Base-by-base conservation (phyloP, 2,329 filamentous ascomycete species). In the Cladorrhinum sp. region DNA sequence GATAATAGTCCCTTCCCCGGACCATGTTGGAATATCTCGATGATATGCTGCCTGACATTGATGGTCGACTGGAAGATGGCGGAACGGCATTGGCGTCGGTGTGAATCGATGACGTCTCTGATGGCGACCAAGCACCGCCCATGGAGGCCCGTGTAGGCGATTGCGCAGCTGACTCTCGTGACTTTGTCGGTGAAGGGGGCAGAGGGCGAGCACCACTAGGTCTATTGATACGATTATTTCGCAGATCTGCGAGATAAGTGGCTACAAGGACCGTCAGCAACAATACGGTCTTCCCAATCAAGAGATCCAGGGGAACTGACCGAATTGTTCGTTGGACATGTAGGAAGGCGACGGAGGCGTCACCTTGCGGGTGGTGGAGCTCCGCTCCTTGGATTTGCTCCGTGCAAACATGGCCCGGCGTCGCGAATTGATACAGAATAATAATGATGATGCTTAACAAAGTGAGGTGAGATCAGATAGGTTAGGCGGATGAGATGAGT, bases 141-240 rank as follows among this genome's bases (percentile, higher is more conserved):
- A 71, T 70, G 52, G 69, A 60, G n/a, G 41, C 8, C 54, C 67
- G 66, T 16, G 57, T 64, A 67, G 27, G 70, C 70, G 57, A 67
- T 60, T 4, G 75, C 73, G 53, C 74, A 67, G 52, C 73, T 72
- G 50, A 71, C 55, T 76, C 72, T 18, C 53, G 53, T 45, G 67
- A 70, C 48, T 69, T 71, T 10, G 73, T 68, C 6, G 75, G 70
- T 22, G 73, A 68, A 6, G 75, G 70, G 22, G 83, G 82, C 58
- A 81, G 82, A 62, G 89, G 89, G 65, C 90, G 81, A 54, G 89
- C 88, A 63, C 90, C 89, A 59, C 85, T 88, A 8, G 90, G 90
- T 59, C 90, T 83, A 36, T 82, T 79, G 59, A 85, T 79, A 55
- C 87, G 85, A 73, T 84, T 89, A 66, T 82, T 85, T 66, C 90